Evolutionary conservation across 495 filamentous ascomycete species (phyloP), one percentile per base, ranked within the genome.

Genomic region (Talaromyces wortmannii): DNA sequence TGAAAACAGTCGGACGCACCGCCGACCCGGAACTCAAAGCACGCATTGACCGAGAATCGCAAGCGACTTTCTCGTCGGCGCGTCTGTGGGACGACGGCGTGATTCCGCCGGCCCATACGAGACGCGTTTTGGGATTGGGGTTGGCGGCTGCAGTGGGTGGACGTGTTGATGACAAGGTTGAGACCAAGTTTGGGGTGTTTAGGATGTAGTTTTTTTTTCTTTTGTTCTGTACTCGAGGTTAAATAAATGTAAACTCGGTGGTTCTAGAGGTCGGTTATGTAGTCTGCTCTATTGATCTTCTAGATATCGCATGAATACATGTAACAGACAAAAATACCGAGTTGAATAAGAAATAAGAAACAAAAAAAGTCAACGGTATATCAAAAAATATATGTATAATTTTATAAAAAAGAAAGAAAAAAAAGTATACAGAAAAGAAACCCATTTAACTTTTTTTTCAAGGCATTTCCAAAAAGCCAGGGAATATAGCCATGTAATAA

Each of bases 71-170:
- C 66, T 92, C 89, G 3, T 87, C 83, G 40, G 94, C 94, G 15
- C 81, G 95, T 53, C 65, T 98, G 57, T 98, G 94, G 94, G 92
- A 98, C 66, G 94, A 98, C 64, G 94, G 94, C 3, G 82, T 98
- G 4, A 96, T 97, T 55, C 89, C 88, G 0, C 94, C 94, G 0
- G 82, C 84, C 50, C 90, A 97, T 63, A 97, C 94, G 44, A 78
- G 94, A 67, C 73, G 77, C 40, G 88, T 95, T 55, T 71, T 98
- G 12, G 94, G 91, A 0, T 64, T 97, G 58, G 89, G 90, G 2
- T 71, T 98, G 69, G 78, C 80, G 59, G 89, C 89, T 62, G 90
- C 91, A 16, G 65, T 91, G 61, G 82, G 85, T 16, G 88, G 89
- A 61, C 75, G 77, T 45, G 73, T 83, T 55, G 61, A 73, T 48